phyloP scores from a whole-genome alignment of 805 yeast species.

The Saccharomycopsis lassenensis region DNA sequence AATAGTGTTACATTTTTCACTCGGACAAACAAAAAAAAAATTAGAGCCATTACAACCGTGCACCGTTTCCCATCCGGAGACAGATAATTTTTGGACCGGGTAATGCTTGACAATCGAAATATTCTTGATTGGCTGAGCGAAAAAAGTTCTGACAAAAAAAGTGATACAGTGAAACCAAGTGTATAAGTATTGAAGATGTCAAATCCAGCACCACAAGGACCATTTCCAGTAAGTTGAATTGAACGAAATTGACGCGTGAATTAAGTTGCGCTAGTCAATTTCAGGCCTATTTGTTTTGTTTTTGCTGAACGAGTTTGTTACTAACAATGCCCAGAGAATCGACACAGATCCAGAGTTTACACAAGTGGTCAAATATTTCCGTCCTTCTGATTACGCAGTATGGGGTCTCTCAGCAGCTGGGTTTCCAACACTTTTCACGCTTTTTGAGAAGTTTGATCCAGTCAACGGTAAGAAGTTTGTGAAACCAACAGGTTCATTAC shows the following conservation, averaged over 20 bases:
- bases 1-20: too few species aligned
- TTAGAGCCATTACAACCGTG: too few species aligned
- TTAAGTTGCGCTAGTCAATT: background rate
- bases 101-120: background rate
- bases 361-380: slow-evolving; percentile 62
- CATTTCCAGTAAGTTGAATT: slow-evolving; percentile 15
- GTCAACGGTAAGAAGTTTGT: slow-evolving; percentile 33
- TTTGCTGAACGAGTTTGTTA: background rate
- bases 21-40: too few species aligned
- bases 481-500: slow-evolving; percentile 41
- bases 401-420: slow-evolving; percentile 38
- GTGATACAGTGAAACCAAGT: background rate
- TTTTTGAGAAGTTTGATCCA: slow-evolving; percentile 39
- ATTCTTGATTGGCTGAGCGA: slow-evolving; percentile 1
- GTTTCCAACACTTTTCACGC: slow-evolving; percentile 36
- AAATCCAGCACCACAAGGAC: slow-evolving; percentile 12
- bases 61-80: too few species aligned
- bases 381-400: slow-evolving; percentile 51
- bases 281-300: background rate
- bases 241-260: background rate
- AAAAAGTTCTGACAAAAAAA: slow-evolving; percentile 4
- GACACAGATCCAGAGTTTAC: slow-evolving; percentile 72
- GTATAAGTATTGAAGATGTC: slow-evolving; percentile 7
- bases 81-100: too few species aligned
- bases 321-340: slow-evolving; percentile 32